Base-by-base conservation (phyloP, 2,329 filamentous ascomycete genomes). In the Aspergillus sp. region DNA sequence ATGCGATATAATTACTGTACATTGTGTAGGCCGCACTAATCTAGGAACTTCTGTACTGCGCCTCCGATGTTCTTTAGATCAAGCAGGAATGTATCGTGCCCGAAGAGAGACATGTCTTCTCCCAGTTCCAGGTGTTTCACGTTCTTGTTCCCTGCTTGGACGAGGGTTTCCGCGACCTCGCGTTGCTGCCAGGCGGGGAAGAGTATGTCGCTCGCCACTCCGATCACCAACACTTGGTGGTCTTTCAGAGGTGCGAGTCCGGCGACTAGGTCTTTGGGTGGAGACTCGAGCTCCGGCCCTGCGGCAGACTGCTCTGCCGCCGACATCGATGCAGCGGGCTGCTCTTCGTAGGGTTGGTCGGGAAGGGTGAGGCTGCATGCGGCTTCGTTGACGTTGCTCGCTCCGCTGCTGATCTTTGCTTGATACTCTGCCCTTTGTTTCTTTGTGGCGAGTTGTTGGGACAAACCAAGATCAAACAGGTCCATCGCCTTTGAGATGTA, bases 401-500 rank as follows among this genome's bases (percentile, higher is more conserved):
- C 66, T 6, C 79, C 79, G 1, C 80, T 78, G 21, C 83, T 79
- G 2, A 93, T 76, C 50, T 84, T 83, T 45, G 79, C 75, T 60
- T 83, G 77, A 48, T 88, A 86, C 55, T 85, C 81, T 14, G 82
- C 79, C 15, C 93, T 82, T 27, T 91, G 84, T 33, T 79, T 70
- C 19, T 79, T 79, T 2, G 90, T 86, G 19, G 83, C 85, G 3
- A 79, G 74, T 70, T 93, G 90, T 69, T 89, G 87, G 41, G 85
- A 82, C 48, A 80, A 79, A 23, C 95, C 92, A 0, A 99, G 84
- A 68, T 99, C 95, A 73, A 99, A 99, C 12, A 99, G 81, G 71
- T 99, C 95, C 95, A 99, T 99, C 5, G 95, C 95, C 77, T 99
- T 99, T 73, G 91, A 96, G 56, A 99, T 91, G 73, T 99, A 99